These are phyloP conservation scores for Fusarium oligoseptatum DNA, from an alignment of 2,329 filamentous ascomycete species.

Conservation along the genomic window DNA sequence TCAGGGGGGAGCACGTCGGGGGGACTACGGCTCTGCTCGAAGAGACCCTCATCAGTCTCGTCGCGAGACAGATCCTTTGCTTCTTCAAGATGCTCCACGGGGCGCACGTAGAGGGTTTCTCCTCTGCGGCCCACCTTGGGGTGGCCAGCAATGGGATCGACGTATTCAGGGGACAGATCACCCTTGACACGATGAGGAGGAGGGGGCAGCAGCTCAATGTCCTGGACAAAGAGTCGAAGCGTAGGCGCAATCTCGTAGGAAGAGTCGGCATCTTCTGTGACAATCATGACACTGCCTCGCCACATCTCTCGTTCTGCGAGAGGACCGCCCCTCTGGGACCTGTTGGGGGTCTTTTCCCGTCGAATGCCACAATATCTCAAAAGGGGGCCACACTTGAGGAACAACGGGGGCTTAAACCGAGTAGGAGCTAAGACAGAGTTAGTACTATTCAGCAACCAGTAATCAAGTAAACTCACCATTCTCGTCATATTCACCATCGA, in stretches of 20 bases:
- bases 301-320: conserved; percentile 79
- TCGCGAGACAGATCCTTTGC: conserved; percentile 81
- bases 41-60: conserved; percentile 86
- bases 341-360: conserved; percentile 64
- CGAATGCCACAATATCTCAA: conserved; percentile 90
- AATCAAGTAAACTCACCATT: conserved; percentile 59
- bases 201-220: conserved; percentile 83
- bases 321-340: conserved; percentile 43
- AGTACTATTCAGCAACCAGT: conserved; percentile 13
- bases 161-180: conserved; percentile 82
- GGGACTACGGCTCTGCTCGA: conserved; percentile 74
- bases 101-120: conserved; percentile 87
- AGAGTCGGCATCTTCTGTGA: conserved; percentile 87
- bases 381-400: conserved; percentile 90
- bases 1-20: conserved; percentile 60
- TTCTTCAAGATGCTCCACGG: conserved; percentile 87
- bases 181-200: conserved; percentile 77
- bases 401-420: conserved; percentile 85
- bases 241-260: conserved; percentile 84
- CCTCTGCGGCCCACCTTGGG: conserved; percentile 88
- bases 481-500: conserved; percentile 77
- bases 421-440: conserved; percentile 65
- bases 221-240: conserved; percentile 87
- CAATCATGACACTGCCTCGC: conserved; percentile 96
- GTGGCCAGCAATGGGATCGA: conserved; percentile 90